Base-by-base conservation (phyloP, 495 filamentous ascomycete species). In the Aspergillus ellipticus region DNA sequence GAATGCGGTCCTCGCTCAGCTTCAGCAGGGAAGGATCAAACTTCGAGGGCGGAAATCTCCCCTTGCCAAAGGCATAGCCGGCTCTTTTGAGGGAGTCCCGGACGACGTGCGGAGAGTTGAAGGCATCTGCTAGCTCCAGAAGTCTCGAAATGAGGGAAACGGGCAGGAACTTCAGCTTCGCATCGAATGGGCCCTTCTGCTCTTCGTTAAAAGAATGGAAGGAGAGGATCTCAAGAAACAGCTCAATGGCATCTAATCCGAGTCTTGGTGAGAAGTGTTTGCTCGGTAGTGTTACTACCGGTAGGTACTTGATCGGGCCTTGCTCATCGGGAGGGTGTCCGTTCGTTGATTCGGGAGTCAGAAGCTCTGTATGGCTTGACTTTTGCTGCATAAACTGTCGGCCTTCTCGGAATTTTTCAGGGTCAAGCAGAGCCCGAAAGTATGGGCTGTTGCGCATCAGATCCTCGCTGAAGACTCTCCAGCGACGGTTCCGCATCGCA, bases 381-480 rank as follows among this genome's bases (percentile, higher is more conserved):
- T 66, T 66, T 37, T 71, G 68, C 20, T 66, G 61, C 57, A 68
- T 56, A 28, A 71, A 62, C 13, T 66, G n/a, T 37, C 63, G 70
- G 6, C 78, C 78, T 53, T 81, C 79, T 1, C 61, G 60, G 53
- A 81, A 81, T 51, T 80, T 81, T 19, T 66, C 59, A 1, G 74
- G 71, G 48, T 80, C 76, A 8, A 81, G 63, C 6, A 81, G 60
- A 6, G 68, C 73, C 28, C 70, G 62, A 43, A 80, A 80, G 37
- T 80, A 81, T 2, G 72, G 72, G 51, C 73, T 74, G 15, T 69
- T 71, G 11, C 49, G 35, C 24, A 59, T 64, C 9, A 78, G 61
- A 35, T 50, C 54, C 9, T 65, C 51, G 45, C 67, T 75, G 28
- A 62, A 63, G 10, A 78, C 68, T 51, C 65, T 68, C 75, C 75